These are phyloP conservation scores for Cladophialophora immunda DNA, from an alignment of 2,329 filamentous ascomycete species.

Conservation along the genomic window DNA sequence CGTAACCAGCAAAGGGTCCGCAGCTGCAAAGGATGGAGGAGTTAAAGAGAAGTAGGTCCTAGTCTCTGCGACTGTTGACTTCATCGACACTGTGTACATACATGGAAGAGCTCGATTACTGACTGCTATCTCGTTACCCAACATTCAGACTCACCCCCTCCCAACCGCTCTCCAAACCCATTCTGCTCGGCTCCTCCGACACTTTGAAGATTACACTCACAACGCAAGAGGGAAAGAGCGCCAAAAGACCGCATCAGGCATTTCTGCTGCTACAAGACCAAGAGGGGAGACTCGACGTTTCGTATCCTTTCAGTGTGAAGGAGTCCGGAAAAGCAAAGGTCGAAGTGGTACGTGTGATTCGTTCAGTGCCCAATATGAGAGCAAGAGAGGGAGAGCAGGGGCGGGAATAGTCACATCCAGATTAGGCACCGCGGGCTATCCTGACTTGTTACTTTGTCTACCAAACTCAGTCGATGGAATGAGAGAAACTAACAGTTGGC, in stretches of 20 bases:
- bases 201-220: constrained; percentile 84
- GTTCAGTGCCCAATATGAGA: not conserved
- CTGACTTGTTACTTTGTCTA: not conserved
- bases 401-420: not conserved
- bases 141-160: constrained; percentile 65
- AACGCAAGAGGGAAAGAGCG: constrained; percentile 77
- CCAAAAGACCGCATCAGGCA: constrained; percentile 90
- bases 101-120: constrained; percentile 12
- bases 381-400: not conserved
- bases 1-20: constrained; percentile 65
- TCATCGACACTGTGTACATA: not conserved
- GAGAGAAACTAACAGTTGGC: constrained; percentile 1
- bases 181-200: constrained; percentile 73
- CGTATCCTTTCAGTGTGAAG: constrained; percentile 84
- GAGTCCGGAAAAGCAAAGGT: constrained; percentile 86
- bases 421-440: not conserved
- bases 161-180: constrained; percentile 67
- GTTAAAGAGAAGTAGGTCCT: constrained; percentile 64
- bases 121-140: not conserved
- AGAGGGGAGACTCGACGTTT: constrained; percentile 80
- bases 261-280: constrained; percentile 84
- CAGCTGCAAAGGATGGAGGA: constrained; percentile 51
- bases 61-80: not conserved
- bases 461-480: not conserved
- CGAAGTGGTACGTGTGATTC: constrained; percentile 73